Base-by-base conservation (phyloP, 768 basidiomycete genomes). In the Calocybe gangraenosa region DNA sequence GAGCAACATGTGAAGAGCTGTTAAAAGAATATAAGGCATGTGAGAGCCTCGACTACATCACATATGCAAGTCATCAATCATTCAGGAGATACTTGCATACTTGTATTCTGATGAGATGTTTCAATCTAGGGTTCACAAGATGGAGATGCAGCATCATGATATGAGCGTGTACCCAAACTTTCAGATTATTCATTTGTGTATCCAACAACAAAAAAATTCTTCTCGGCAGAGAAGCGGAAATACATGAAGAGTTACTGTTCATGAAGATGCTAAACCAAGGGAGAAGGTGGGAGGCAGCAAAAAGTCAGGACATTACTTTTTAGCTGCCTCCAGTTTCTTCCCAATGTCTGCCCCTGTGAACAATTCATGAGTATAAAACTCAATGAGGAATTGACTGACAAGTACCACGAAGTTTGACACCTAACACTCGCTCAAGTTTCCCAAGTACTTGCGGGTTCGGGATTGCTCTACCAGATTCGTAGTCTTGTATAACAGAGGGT, bases 1-100 rank as follows among this genome's bases (percentile, higher is more conserved):
- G 91, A 47, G 89, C 87, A 4, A 89, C 87, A 15, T 90, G 87
- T 22, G 86, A 91, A 42, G 90, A 92, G 55, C 65, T 96, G 14
- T 67, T 93, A 55, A 90, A 92, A 52, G 95, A 97, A 61, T 98
- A 97, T 69, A 87, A 89, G 57, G 94, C 95, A 41, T 95, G 92
- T 64, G 94, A 98, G 68, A 93, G 85, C 59, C 77, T 90, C 8
- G 91, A 95, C 59, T 98, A 98, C 65, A 92, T 97, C 54, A 79
- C 86, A 56, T 90, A 91, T 61, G 50, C 45, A 28, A 19, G 53
- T 37, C 18, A n/a, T 1, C 40, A 7, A 40, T 33, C 18, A n/a
- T 22, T 28, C 25, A 28, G 6, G 11, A 28, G 11, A 6, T 28
- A 5, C 13, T 7, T 6, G 8, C 11, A 8, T 6, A n/a, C 19